Conservation (phyloP, 2,329 filamentous ascomycete species). For the Phoma sp. region DNA sequence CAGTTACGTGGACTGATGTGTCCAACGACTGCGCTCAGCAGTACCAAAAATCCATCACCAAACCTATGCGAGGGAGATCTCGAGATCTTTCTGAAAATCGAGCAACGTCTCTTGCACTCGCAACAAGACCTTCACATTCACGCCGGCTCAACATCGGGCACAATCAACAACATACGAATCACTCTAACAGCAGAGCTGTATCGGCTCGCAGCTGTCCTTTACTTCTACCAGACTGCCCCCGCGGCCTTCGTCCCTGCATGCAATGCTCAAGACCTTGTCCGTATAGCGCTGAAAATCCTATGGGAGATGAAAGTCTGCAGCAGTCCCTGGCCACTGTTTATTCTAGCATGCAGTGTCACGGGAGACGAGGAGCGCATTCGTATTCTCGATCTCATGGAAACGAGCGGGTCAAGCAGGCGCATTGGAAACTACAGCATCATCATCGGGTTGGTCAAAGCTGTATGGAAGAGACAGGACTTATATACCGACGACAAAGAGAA, state of each 20-base stretch:
- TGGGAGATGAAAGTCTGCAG: conserved; percentile 52
- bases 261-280: conserved; percentile 6
- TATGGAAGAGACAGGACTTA: conserved; percentile 57
- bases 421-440: conserved; percentile 57
- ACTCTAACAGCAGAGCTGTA: conserved; percentile 59
- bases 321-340: conserved; percentile 59
- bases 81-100: conserved; percentile 6
- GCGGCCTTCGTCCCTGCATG: conserved; percentile 35
- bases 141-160: conserved; percentile 34
- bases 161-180: conserved; percentile 40
- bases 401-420: conserved; percentile 52
- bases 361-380: conserved; percentile 52
- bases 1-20: conserved; percentile 11
- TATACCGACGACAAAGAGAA: conserved; percentile 40
- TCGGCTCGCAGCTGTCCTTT: conserved; percentile 56
- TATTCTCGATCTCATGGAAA: conserved; percentile 51
- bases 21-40: not conserved
- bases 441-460: conserved; percentile 52
- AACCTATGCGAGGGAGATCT: not conserved
- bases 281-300: conserved; percentile 47
- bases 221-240: conserved; percentile 49
- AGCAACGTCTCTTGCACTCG: conserved; percentile 28
- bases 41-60: not conserved
- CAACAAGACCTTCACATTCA: conserved; percentile 33
- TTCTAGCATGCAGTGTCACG: conserved; percentile 55